Evolutionary conservation across 352 stramenopile species (phyloP), one percentile per base, ranked within the genome.

Genomic region (Globisporangium perplexum): DNA sequence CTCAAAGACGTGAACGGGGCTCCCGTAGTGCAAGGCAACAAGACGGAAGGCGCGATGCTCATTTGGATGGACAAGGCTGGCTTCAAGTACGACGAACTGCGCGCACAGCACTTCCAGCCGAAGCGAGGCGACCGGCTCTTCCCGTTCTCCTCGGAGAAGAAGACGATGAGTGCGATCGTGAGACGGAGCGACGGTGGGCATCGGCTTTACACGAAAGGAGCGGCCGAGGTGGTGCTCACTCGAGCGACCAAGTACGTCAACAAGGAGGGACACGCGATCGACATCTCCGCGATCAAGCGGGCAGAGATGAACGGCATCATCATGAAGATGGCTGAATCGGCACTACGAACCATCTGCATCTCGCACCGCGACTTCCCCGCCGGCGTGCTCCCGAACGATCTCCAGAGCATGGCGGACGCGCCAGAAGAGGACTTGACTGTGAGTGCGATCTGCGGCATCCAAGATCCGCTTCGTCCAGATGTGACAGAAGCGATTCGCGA

Each of bases 401-500:
- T 93, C 4, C 64, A 88, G 31, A 70, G 66, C 7, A 59, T 90
- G 12, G 51, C 54, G 5, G 59, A 84, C 7, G 68, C 79, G 5
- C 84, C 87, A 14, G 88, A 96, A 41, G 68, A 86, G 6, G 72
- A 93, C 8, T 69, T 96, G 47, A 56, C 95, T 17, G 71, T 94
- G 33, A 82, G 75, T 33, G 92, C 87, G 39, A 90, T 99, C 55
- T 95, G 98, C 41, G 96, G 95, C 55, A 98, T 98, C 57, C 85
- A 97, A 61, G 97, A 99, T 66, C 97, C 97, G 5, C 77, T 98
- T 41, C 90, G 96, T 18, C 73, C 77, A 0, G 95, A 98, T 63
- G 96, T 99, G 28, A 86, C 88, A 23, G 83, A 97, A 43, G 84
- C 96, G 12, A 97, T 99, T 26, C 70, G 74, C 17, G 86, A 88